phyloP scores from a whole-genome alignment of 805 yeast species.

The Spathaspora gorwiae region DNA sequence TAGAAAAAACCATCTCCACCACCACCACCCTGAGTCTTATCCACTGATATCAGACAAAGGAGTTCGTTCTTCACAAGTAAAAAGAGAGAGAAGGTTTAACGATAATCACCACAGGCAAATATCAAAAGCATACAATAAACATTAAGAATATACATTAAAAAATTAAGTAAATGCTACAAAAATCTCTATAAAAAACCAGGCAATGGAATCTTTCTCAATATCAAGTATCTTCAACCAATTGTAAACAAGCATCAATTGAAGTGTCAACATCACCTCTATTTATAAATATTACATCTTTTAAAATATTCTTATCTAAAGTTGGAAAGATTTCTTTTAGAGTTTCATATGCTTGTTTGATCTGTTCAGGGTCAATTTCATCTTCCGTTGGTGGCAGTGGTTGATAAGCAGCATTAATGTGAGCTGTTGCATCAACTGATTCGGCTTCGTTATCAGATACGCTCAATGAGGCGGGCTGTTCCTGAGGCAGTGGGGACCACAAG shows the following conservation, averaged over 20 bases:
- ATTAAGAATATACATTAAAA: too few species aligned
- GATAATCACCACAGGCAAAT: too few species aligned
- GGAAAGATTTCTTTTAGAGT: constrained; percentile 73
- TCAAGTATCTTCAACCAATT: constrained; percentile 18
- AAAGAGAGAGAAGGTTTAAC: too few species aligned
- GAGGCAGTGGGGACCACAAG: constrained; percentile 37
- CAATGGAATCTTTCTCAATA: too few species aligned
- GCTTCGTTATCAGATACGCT: not conserved
- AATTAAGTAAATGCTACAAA: too few species aligned
- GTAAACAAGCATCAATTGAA: constrained; percentile 61
- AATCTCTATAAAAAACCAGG: too few species aligned
- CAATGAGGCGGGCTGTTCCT: constrained; percentile 5
- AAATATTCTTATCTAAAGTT: constrained; percentile 57
- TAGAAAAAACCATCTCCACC: too few species aligned
- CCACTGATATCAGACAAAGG: too few species aligned
- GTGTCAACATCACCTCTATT: constrained; percentile 65
- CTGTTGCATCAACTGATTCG: not conserved
- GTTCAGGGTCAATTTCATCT: constrained; percentile 8
- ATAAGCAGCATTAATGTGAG: constrained; percentile 1
- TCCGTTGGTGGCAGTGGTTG: constrained; percentile 4
- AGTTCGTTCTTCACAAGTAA: too few species aligned
- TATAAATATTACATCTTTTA: constrained; percentile 65
- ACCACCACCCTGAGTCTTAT: too few species aligned
- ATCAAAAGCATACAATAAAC: too few species aligned
- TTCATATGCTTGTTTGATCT: constrained; percentile 26